phyloP scores from a whole-genome alignment of 768 basidiomycete species.

The Boletus coccyginus region DNA sequence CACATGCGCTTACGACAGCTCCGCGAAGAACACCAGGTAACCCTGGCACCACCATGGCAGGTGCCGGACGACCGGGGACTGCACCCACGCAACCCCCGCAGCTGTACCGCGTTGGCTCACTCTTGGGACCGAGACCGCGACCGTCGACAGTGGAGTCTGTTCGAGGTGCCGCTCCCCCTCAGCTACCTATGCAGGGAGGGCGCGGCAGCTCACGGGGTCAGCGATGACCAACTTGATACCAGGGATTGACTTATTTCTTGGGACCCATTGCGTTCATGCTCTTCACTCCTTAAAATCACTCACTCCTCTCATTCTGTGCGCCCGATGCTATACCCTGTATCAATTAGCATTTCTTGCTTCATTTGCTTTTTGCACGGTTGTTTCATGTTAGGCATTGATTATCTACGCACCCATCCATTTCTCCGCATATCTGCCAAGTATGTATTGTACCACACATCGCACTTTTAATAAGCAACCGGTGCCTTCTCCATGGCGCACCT shows the following conservation, averaged over 20 bases:
- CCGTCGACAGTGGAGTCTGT: conserved; percentile 20
- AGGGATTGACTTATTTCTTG: conserved; percentile 17
- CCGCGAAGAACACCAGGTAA: not conserved
- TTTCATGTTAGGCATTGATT: not conserved
- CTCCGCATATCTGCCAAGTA: conserved; percentile 4
- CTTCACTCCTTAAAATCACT: conserved; percentile 10
- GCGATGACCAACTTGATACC: conserved; percentile 5
- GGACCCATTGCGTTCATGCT: conserved; percentile 8
- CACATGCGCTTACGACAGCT: not conserved
- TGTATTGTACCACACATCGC: conserved; percentile 15
- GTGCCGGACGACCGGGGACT: conserved; percentile 3
- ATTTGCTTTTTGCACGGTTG: not conserved
- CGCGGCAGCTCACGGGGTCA: conserved; percentile 18
- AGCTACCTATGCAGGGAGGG: conserved; percentile 32
- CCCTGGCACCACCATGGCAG: not conserved
- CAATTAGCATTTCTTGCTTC: not conserved
- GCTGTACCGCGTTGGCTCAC: conserved; percentile 17
- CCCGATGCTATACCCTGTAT: conserved; percentile 18
- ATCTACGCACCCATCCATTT: conserved; percentile 1
- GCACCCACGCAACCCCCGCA: not conserved
- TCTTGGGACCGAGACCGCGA: conserved; percentile 31
- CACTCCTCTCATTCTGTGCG: conserved; percentile 3
- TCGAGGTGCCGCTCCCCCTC: conserved; percentile 20
- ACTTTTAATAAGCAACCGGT: conserved; percentile 4
- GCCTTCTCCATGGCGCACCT: not conserved